These are phyloP conservation scores for Rhazya stricta DNA, from an alignment of 257 asterid species.

Conservation along the genomic window DNA sequence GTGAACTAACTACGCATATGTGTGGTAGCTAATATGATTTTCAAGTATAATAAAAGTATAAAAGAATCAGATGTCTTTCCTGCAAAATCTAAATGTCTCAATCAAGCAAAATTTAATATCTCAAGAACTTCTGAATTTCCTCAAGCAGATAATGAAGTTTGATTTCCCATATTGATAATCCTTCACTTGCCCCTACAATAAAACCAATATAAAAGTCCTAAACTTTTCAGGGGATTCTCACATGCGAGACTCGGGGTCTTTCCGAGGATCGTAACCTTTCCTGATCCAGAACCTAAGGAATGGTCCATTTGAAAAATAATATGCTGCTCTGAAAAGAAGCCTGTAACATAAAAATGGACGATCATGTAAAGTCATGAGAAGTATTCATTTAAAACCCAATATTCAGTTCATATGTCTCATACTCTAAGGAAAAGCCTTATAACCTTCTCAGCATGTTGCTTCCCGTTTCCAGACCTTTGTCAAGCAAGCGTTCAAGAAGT, in stretches of 20 bases:
- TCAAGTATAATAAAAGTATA: neutral
- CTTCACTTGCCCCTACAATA: neutral
- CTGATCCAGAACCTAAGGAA: conserved; percentile 79
- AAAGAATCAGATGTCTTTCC: neutral
- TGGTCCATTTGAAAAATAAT: conserved; percentile 91
- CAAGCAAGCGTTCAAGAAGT: conserved; percentile 53
- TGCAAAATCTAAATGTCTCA: too few species aligned
- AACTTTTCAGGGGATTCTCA: conserved; percentile 29
- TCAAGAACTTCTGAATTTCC: neutral
- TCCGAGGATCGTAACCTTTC: conserved; percentile 98
- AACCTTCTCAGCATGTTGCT: conserved; percentile 65
- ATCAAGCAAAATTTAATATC: neutral
- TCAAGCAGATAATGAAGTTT: neutral
- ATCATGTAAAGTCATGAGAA: conserved; percentile 21
- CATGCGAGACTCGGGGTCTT: conserved; percentile 92
- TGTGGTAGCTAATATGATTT: neutral
- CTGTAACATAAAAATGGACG: conserved; percentile 34
- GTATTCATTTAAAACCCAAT: conserved; percentile 5
- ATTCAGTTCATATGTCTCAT: conserved; percentile 5
- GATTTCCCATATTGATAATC: neutral
- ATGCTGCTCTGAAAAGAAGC: conserved; percentile 79
- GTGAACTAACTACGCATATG: neutral
- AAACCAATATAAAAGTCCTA: neutral
- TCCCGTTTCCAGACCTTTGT: conserved; percentile 48
- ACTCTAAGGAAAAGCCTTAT: conserved; percentile 10